Evolutionary conservation across 140 eudicot genomes (phyloP).

Genomic region (Bidens hawaiensis): DNA sequence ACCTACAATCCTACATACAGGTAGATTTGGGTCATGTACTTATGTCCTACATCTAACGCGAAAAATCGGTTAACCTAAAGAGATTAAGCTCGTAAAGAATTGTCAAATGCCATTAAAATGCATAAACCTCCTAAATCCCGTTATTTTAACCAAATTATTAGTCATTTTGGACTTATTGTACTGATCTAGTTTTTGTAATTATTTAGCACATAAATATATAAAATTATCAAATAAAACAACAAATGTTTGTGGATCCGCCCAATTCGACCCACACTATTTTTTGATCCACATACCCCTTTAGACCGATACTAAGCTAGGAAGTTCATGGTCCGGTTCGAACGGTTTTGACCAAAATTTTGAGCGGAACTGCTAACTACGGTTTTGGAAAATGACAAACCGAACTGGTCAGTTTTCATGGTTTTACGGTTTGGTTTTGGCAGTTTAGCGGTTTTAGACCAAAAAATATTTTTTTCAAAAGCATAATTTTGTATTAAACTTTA

Average conservation of each 20-base stretch:
- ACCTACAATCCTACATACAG: background rate
- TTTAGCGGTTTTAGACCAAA: too few species aligned
- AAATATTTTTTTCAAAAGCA: too few species aligned
- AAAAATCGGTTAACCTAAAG: background rate
- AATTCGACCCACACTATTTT: background rate
- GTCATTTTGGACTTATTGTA: background rate
- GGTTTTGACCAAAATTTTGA: too few species aligned
- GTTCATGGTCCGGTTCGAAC: too few species aligned
- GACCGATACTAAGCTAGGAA: background rate
- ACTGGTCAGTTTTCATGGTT: too few species aligned
- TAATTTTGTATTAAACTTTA: too few species aligned
- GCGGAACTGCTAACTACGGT: too few species aligned
- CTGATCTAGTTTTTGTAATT: background rate
- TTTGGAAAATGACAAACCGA: too few species aligned
- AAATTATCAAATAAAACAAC: background rate
- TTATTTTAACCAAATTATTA: background rate
- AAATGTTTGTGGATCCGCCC: background rate
- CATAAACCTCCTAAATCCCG: background rate
- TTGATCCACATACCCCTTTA: background rate
- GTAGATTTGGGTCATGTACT: background rate
- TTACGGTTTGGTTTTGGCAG: too few species aligned
- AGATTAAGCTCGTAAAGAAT: background rate
- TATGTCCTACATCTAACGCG: background rate
- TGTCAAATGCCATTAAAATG: background rate
- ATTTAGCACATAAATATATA: background rate